Evolutionary conservation across 441 rosid genomes (phyloP).

Genomic region (Brassica hybrid): DNA sequence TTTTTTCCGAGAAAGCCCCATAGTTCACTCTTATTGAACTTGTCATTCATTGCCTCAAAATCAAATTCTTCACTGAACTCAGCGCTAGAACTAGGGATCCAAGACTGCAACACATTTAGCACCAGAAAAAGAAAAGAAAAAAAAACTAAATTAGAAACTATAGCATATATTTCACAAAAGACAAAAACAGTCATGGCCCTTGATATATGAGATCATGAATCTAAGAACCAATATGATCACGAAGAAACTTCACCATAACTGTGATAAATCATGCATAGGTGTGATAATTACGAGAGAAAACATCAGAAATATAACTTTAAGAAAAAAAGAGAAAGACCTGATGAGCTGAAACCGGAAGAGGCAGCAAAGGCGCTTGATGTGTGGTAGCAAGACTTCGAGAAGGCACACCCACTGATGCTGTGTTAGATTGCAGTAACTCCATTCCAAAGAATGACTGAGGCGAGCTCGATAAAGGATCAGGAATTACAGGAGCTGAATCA

Average conservation of each 20-base stretch:
- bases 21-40: slow-evolving; percentile 62
- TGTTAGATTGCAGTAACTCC: slow-evolving; percentile 38
- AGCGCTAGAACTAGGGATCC: slow-evolving; percentile 40
- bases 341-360: slow-evolving; percentile 47
- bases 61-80: slow-evolving; percentile 70
- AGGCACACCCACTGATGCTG: slow-evolving; percentile 34
- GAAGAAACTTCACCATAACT: background rate
- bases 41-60: slow-evolving; percentile 77
- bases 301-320: background rate
- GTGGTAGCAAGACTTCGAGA: slow-evolving; percentile 34
- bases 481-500: slow-evolving; percentile 30
- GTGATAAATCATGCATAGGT: slow-evolving; percentile 22
- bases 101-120: slow-evolving; percentile 40
- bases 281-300: background rate
- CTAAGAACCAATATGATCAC: slow-evolving; percentile 2
- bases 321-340: slow-evolving; percentile 51
- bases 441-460: slow-evolving; percentile 41
- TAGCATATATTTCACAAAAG: slow-evolving; percentile 3
- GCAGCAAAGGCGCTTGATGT: slow-evolving; percentile 54
- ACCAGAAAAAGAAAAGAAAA: slow-evolving; percentile 14
- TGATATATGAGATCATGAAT: slow-evolving; percentile 5
- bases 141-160: slow-evolving; percentile 13
- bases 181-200: slow-evolving; percentile 4
- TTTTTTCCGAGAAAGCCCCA: slow-evolving; percentile 63
- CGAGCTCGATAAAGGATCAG: slow-evolving; percentile 41